Evolutionary conservation across 1,284 basidiomycete genomes (phyloP), one percentile per base, ranked within the genome.

Genomic region (Pyrrhoderma noxium): DNA sequence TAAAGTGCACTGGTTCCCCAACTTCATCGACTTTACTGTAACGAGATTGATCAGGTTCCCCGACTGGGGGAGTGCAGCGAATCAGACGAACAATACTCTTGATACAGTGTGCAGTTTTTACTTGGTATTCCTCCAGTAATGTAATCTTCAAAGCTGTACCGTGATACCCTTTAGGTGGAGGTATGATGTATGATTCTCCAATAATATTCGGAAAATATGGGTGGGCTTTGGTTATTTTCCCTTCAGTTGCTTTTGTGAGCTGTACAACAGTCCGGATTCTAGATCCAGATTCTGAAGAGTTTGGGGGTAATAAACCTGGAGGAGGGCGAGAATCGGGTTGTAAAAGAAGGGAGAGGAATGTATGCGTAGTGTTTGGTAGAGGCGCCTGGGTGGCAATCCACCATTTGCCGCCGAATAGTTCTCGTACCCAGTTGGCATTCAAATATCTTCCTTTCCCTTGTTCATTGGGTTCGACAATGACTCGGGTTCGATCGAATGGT

Each of bases 321-420:
- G 70, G 67, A 4, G 78, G 79, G 3, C 61, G 62, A 1, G 71
- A 64, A 41, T 72, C 60, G 16, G 76, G 72, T 52, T 80, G 74
- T 19, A 74, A 61, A 56, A 89, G 72, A 45, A 86, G 64, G 56
- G 77, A 85, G 58, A 92, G 75, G 64, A 90, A 91, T 3, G 84
- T 70, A 61, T 91, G 83, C 1, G 75, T 69, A 0, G 89, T 89
- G 41, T 70, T 63, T 1, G 75, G 78, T 22, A 89, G 67, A 1
- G 90, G 88, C 0, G 89, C 89, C 63, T 92, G 89, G 1, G 85
- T 75, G 8, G 89, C 89, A 52, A 93, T 85, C 85, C 87, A 89
- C 78, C 79, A 82, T 59, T 80, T 85, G 19, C 73, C 75, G 1
- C 90, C 85, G 48, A 71, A 75, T 23, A 73, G 66, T 62, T 93